phyloP scores from a whole-genome alignment of 2,329 filamentous ascomycete species.

The Epichloe aotearoae region DNA sequence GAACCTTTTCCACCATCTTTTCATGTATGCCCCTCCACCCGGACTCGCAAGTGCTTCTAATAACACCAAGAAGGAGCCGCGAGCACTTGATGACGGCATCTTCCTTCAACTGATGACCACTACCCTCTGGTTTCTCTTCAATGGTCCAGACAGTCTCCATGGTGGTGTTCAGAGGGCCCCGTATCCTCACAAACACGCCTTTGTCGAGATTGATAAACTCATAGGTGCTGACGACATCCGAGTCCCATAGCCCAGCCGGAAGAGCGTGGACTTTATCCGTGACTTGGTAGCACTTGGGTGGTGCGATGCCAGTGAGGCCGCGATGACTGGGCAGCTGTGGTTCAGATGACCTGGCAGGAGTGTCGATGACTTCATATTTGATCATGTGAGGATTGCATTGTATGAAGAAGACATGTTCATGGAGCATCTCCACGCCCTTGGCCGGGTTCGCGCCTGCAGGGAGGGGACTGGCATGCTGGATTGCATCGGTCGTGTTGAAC shows the following conservation, averaged over 20 bases:
- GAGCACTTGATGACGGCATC: slow-evolving; percentile 37
- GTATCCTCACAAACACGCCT: slow-evolving; percentile 38
- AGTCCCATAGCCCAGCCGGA: slow-evolving; percentile 42
- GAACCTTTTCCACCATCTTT: slow-evolving; percentile 29
- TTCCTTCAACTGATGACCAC: slow-evolving; percentile 31
- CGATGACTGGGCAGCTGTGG: slow-evolving; percentile 18
- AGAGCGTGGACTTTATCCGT: slow-evolving; percentile 37
- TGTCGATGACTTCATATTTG: slow-evolving; percentile 25
- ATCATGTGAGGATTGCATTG: slow-evolving; percentile 38
- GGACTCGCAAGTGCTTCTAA: slow-evolving; percentile 37
- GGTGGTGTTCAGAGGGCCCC: slow-evolving; percentile 34
- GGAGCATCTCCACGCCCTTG: slow-evolving; percentile 31
- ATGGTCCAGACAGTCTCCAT: slow-evolving; percentile 41
- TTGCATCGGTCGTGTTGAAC: slow-evolving; percentile 29
- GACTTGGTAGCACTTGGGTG: slow-evolving; percentile 31
- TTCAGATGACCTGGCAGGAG: slow-evolving; percentile 12
- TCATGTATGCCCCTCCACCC: slow-evolving; percentile 37
- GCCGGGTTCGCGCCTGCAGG: slow-evolving; percentile 23
- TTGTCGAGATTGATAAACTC: slow-evolving; percentile 37
- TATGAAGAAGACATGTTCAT: slow-evolving; percentile 39
- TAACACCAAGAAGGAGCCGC: slow-evolving; percentile 32
- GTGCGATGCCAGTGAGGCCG: slow-evolving; percentile 11
- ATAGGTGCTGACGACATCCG: slow-evolving; percentile 38
- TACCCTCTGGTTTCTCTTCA: slow-evolving; percentile 16
- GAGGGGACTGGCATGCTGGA: slow-evolving; percentile 30